Base-by-base conservation (phyloP, 2,329 filamentous ascomycete genomes). In the Truncatella angustata region DNA sequence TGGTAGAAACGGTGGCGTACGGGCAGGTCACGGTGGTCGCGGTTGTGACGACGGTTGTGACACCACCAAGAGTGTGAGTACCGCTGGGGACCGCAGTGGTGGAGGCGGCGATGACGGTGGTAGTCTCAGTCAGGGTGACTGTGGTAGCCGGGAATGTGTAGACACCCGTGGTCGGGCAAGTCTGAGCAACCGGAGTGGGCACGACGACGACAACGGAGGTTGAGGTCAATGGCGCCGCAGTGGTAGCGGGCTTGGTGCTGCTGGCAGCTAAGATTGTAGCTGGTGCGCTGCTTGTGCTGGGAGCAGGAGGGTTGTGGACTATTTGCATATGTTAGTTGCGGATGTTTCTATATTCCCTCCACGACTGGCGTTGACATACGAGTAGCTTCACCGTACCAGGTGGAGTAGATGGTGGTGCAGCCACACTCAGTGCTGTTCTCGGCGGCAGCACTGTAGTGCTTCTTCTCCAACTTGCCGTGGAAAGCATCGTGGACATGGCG, bases 141-240 rank as follows among this genome's bases (percentile, higher is more conserved):
- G 87, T 92, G 60, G 80, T 87, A 54, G 87, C 86, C 60, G 85
- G 84, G 77, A 90, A 84, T 60, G 87, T 90, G 77, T 91, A 91
- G 56, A 80, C 81, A 70, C 88, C 88, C 28, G 87, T 82, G 42
- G 83, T 85, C 50, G 82, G 73, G 78, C 78, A 86, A 47, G 73
- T 72, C 70, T 78, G 72, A 47, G 74, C 67, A 58, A 77, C 67
- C 18, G 78, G 77, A 20, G 80, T 83, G 40, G 80, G 80, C 43
- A 82, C 71, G 23, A 73, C 69, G 47, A 73, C 70, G 52, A 78
- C 69, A 54, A 73, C 70, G 28, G 73, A 70, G 55, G 69, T 68
- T 26, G 63, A 55, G 26, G 59, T 54, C 42, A 62, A 49, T 23
- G 62, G 58, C 16, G 63, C 54, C 36, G 60, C 52, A 20, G 57